These are phyloP conservation scores for Hypoxylon sp. DNA, from an alignment of 2,329 filamentous ascomycete species.

Conservation along the genomic window DNA sequence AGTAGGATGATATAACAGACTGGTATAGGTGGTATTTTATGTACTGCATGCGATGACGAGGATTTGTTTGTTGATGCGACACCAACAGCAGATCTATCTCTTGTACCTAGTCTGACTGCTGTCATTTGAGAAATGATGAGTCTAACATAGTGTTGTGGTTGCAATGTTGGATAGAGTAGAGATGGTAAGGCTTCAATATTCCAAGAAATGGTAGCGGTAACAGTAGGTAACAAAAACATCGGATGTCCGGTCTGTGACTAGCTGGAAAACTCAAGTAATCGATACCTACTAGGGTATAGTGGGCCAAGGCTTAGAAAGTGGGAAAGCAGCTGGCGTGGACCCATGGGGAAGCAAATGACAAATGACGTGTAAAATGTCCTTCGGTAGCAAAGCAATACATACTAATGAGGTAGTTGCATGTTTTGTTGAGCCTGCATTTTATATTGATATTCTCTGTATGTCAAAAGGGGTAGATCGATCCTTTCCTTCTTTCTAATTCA, in stretches of 20 bases:
- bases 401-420: no score
- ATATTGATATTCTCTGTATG: no score
- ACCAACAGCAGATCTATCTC: slow-evolving; percentile 8
- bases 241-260: slow-evolving; percentile 17
- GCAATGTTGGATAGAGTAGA: no score
- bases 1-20: slow-evolving; percentile 14
- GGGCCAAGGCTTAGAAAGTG: slow-evolving; percentile 15
- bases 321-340: slow-evolving; percentile 19
- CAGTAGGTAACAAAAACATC: slow-evolving; percentile 7
- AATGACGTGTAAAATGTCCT: slow-evolving; percentile 17
- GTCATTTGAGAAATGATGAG: no score
- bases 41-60: slow-evolving; percentile 30
- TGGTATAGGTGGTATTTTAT: slow-evolving; percentile 15
- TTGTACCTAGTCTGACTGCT: no score
- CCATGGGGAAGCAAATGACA: slow-evolving; percentile 11
- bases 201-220: no score
- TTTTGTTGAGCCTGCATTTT: background rate
- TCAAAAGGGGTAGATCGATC: slow-evolving; percentile 5
- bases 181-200: no score
- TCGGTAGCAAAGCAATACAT: no score
- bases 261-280: no score
- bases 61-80: slow-evolving; percentile 21
- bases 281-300: no score
- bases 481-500: background rate
- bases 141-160: no score